Evolutionary conservation across 2,329 filamentous ascomycete species (phyloP), one percentile per base, ranked within the genome.

Genomic region (Pestalotiopsis sp.): DNA sequence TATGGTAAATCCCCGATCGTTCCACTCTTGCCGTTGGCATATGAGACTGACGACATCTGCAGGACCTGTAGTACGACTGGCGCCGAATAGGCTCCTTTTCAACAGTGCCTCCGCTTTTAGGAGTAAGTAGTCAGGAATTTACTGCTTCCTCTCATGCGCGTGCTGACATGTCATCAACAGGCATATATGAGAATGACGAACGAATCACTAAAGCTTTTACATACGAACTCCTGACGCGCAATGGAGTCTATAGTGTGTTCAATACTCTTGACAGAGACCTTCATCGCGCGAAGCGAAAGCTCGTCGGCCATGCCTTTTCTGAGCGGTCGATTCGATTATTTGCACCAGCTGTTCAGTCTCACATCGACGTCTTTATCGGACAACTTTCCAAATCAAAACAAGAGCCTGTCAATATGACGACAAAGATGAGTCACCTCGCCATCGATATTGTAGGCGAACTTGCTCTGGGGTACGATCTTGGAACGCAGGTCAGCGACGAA

Each of bases 51-150:
- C 26, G 26, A 10, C 60, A 63, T 26, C 39, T 63, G 9, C 24
- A 30, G n/a, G n/a, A 17, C 11, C 13, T n/a, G 17, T 14, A 44
- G 30, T 73, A 14, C 60, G 71, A 35, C 64, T 68, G 35, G 69
- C 69, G 3, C 70, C 71, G 7, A 68, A 73, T 40, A 70, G 68
- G 40, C 69, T 73, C 2, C 68, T 73, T n/a, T 72, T 73, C 65
- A 71, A 71, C 26, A 67, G 70, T 3, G 57, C 44, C 13, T 69
- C 66, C 13, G 72, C 71, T 22, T 67, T 71, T 11, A 13, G 30
- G 5, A 30, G 35, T 63, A 20, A 30, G 24, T 39, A 9, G 10
- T 9, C 20, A 17, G 11, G n/a, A 30, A 30, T 30, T 30, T 30
- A n/a, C 58, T n/a, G 20, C 22, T 26, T 5, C n/a, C 24, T 11